Percentiles rank a stretch among this genome's conserved stretches.
These are phyloP conservation scores for Bonnemaisonia californica DNA, from an alignment of 31 red algal genomes.

Conservation along the genomic window DNA sequence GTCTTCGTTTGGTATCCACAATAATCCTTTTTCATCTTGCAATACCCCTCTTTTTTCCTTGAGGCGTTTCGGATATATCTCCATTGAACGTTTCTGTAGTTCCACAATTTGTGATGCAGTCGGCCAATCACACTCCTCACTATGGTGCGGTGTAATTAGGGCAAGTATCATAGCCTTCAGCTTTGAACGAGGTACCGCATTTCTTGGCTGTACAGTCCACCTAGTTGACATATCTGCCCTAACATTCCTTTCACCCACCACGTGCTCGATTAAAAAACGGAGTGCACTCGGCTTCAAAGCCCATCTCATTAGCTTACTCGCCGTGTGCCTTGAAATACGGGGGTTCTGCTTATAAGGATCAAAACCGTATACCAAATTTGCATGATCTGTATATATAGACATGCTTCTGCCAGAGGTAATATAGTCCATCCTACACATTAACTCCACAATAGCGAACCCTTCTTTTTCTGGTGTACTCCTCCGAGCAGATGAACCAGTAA, in stretches of 20 bases:
- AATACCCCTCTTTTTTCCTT: not conserved
- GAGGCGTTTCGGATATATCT: not conserved
- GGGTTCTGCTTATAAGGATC: slow-evolving; percentile 13
- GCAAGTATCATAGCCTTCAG: slow-evolving; percentile 1
- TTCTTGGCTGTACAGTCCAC: not conserved
- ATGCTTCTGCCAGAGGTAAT: not conserved
- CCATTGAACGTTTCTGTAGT: not conserved
- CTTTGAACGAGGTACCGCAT: not conserved
- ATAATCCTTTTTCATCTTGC: not conserved
- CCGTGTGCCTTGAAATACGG: slow-evolving; percentile 13
- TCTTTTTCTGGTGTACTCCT: slow-evolving; percentile 45
- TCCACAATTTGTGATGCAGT: not conserved
- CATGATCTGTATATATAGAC: slow-evolving; percentile 45
- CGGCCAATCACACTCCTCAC: slow-evolving; percentile 4
- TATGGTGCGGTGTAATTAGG: not conserved
- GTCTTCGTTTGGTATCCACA: not conserved
- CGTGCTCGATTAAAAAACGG: slow-evolving; percentile 11
- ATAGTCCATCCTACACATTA: slow-evolving; percentile 37
- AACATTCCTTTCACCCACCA: slow-evolving; percentile 22
- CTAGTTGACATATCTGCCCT: slow-evolving; percentile 25
- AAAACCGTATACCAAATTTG: slow-evolving; percentile 46
- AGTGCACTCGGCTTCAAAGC: slow-evolving; percentile 20
- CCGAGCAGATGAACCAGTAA: slow-evolving; percentile 19
- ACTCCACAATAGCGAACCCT: slow-evolving; percentile 54
- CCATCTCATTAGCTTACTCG: slow-evolving; percentile 38